Percentiles rank a stretch among this genome's conserved stretches.
Conservation (phyloP, 2,329 filamentous ascomycete species). For the Fusarium sp. region DNA sequence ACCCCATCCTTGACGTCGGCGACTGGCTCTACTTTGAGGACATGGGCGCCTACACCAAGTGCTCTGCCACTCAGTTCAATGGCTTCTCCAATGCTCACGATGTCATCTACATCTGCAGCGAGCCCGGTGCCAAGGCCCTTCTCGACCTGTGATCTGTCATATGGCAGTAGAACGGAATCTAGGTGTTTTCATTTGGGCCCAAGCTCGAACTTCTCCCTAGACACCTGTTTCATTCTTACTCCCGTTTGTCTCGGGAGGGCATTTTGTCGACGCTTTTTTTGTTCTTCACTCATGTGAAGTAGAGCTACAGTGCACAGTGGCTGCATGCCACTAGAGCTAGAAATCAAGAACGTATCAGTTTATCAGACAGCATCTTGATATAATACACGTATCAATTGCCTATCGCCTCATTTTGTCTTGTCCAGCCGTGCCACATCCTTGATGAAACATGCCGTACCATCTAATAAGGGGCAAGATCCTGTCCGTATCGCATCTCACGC, state of each 20-base stretch:
- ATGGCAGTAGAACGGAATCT: background rate
- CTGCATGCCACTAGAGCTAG: background rate
- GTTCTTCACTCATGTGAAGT: background rate
- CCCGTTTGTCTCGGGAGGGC: conserved; percentile 17
- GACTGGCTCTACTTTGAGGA: conserved; percentile 99
- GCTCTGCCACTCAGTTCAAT: conserved; percentile 97
- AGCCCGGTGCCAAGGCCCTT: conserved; percentile 84
- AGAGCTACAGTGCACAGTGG: background rate
- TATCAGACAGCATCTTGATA: background rate
- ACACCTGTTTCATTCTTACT: conserved; percentile 34
- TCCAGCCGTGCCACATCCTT: background rate
- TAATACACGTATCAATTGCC: background rate
- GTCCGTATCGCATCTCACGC: background rate
- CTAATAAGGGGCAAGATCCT: background rate
- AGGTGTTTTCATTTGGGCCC: background rate
- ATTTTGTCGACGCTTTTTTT: conserved; percentile 28
- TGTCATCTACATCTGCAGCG: conserved; percentile 94
- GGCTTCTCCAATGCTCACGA: conserved; percentile 94
- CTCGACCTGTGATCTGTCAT: conserved; percentile 53
- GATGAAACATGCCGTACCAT: background rate
- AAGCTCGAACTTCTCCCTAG: background rate
- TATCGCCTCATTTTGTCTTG: background rate
- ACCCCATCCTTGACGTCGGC: conserved; percentile 84
- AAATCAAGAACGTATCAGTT: conserved; percentile 5
- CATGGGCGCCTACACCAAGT: conserved; percentile 99